Evolutionary conservation across 2,329 filamentous ascomycete genomes (phyloP), one percentile per base, ranked within the genome.

Genomic region (Colletotrichum liriopes): DNA sequence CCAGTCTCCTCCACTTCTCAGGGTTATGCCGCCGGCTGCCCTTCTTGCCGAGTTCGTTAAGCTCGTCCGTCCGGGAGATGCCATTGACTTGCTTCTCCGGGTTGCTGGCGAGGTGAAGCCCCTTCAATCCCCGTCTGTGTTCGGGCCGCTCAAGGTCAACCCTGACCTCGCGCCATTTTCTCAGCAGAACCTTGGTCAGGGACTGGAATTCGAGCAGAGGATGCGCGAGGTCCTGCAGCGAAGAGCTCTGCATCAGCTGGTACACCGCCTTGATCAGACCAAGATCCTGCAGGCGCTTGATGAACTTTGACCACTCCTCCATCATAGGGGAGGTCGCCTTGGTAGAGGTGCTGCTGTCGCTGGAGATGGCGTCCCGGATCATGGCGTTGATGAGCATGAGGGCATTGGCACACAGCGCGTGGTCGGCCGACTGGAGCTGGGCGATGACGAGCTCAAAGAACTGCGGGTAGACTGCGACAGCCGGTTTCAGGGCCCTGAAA

Each of bases 371-470:
- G 81, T 99, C 96, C 64, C 96, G 90, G 85, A 98, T 97, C 58
- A 99, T 87, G 0, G 96, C 94, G 81, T 99, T 99, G 82, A 99
- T 94, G 69, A 99, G 87, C 86, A 98, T 96, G 65, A 99, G 87
- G 1, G 96, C 94, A 83, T 98, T 98, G 75, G 95, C 96, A 84
- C 96, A 98, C 39, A 99, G 88, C 4, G 95, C 94, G 83, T 99
- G 96, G 81, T 99, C 96, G 56, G 95, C 96, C 23, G 95, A 97
- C 72, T 95, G 94, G 71, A 99, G 88, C 81, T 97, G 93, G 79
- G 93, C 93, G 74, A 99, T 95, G 65, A 98, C 92, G 81, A 97
- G 94, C 80, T 97, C 95, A 75, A 98, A 92, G 82, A 99, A 99
- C 76, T 97, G 93, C 32, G 96, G 95, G 81, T 98, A 94, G 26